Evolutionary conservation across 2,329 filamentous ascomycete species (phyloP).

Genomic region (Aureobasidium melanogenum): DNA sequence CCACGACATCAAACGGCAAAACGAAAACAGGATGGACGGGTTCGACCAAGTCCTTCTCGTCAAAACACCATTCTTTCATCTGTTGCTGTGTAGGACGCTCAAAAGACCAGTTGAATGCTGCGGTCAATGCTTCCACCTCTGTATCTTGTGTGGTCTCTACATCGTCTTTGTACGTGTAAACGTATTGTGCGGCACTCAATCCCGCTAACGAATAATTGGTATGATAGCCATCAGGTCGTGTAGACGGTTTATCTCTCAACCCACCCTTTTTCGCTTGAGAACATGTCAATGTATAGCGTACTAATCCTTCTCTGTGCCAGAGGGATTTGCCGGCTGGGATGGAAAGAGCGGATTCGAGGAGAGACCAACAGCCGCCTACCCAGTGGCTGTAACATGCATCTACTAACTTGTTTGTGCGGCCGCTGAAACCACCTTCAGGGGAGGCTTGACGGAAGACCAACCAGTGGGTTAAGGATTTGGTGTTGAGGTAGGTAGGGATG

Average conservation of each 20-base stretch:
- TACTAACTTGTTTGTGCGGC: conserved; percentile 93
- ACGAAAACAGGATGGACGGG: conserved; percentile 78
- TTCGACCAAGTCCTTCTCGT: conserved; percentile 59
- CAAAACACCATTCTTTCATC: conserved; percentile 51
- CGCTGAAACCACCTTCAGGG: conserved; percentile 86
- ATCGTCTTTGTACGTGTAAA: conserved; percentile 27
- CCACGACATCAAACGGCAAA: conserved; percentile 62
- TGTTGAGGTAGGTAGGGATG: conserved; percentile 67
- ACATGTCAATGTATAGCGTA: conserved; percentile 82
- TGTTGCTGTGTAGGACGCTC: conserved; percentile 41
- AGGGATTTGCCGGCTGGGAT: conserved; percentile 34
- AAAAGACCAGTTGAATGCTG: conserved; percentile 37
- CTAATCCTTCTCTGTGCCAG: conserved; percentile 76
- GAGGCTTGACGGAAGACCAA: conserved; percentile 80
- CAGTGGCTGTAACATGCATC: conserved; percentile 98
- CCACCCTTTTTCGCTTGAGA: conserved; percentile 73
- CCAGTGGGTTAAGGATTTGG: conserved; percentile 73
- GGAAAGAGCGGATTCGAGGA: conserved; percentile 71
- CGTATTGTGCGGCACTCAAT: conserved; percentile 71
- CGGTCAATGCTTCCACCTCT: conserved; percentile 22
- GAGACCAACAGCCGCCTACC: conserved; percentile 89
- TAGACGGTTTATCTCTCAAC: conserved; percentile 85
- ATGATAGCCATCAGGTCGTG: conserved; percentile 85
- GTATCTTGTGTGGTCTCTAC: not conserved
- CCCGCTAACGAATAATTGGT: conserved; percentile 86